Percentiles rank a stretch among this genome's conserved stretches.
These are phyloP conservation scores for Trichoderma arundinaceum DNA, from an alignment of 2,329 filamentous ascomycete genomes.

Conservation along the genomic window DNA sequence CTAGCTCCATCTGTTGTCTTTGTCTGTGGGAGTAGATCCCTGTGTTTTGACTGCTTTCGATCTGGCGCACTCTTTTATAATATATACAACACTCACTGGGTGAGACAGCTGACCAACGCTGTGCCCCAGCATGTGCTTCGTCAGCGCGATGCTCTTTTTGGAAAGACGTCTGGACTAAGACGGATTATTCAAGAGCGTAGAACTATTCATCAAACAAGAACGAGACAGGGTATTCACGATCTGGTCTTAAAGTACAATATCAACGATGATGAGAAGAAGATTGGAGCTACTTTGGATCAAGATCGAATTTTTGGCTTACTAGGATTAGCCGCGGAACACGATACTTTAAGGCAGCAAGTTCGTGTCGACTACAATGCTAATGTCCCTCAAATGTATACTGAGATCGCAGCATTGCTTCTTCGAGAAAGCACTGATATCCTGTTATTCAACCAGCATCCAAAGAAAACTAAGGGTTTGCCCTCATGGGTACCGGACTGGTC, in stretches of 20 bases:
- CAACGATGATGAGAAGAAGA: slow-evolving; percentile 36
- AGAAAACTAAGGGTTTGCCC: slow-evolving; percentile 36
- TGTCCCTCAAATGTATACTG: slow-evolving; percentile 33
- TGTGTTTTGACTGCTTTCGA: slow-evolving; percentile 41
- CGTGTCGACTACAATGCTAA: slow-evolving; percentile 33
- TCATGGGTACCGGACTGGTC: slow-evolving; percentile 47
- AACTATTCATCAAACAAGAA: slow-evolving; percentile 37
- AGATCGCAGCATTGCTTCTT: slow-evolving; percentile 36
- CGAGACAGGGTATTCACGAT: slow-evolving; percentile 37
- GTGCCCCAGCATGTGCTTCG: slow-evolving; percentile 33
- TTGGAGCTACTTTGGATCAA: slow-evolving; percentile 39
- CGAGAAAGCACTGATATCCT: slow-evolving; percentile 39
- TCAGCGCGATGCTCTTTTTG: slow-evolving; percentile 36
- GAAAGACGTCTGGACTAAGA: slow-evolving; percentile 34
- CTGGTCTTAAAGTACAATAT: slow-evolving; percentile 42
- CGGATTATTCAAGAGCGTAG: slow-evolving; percentile 43
- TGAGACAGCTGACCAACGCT: slow-evolving; percentile 24
- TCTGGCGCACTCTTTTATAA: slow-evolving; percentile 40
- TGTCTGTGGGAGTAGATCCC: slow-evolving; percentile 38
- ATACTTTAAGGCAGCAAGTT: slow-evolving; percentile 30
- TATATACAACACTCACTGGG: slow-evolving; percentile 42
- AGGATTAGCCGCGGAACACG: slow-evolving; percentile 39
- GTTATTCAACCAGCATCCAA: slow-evolving; percentile 41
- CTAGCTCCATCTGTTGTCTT: slow-evolving; percentile 38
- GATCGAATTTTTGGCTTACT: slow-evolving; percentile 44